These are phyloP conservation scores for Aurantiochytrium sp. DNA, from an alignment of 108 stramenopile species.

Conservation along the genomic window DNA sequence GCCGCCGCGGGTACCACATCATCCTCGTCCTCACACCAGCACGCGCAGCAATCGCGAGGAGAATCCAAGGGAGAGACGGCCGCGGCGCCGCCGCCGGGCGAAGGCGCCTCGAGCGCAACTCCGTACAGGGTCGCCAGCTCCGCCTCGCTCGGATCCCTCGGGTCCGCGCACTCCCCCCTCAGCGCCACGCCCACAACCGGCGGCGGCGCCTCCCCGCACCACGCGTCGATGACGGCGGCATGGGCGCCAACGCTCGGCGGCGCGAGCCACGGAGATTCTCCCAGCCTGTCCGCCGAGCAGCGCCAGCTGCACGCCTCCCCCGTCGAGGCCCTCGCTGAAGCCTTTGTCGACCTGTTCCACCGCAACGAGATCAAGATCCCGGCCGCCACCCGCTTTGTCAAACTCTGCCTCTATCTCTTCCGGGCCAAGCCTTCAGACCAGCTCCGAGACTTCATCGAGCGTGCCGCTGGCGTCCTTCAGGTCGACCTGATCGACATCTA, in stretches of 20 bases:
- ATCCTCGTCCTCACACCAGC: no score
- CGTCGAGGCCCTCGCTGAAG: not conserved
- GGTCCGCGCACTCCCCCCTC: not conserved
- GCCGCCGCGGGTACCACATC: no score
- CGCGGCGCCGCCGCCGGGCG: no score
- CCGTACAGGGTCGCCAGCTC: not conserved
- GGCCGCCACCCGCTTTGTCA: not conserved
- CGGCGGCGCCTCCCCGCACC: not conserved
- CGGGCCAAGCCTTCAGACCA: not conserved
- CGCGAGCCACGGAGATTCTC: not conserved
- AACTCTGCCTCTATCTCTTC: not conserved
- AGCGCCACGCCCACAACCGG: not conserved
- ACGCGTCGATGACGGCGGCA: not conserved
- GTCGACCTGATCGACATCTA: not conserved
- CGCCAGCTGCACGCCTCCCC: not conserved
- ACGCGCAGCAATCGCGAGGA: no score
- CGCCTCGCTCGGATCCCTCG: not conserved
- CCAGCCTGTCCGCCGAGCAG: not conserved
- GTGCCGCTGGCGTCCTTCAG: not conserved
- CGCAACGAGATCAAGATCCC: not conserved
- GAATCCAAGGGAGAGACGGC: no score
- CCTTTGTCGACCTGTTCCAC: not conserved
- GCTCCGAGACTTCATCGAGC: not conserved
- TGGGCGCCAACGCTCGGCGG: not conserved
- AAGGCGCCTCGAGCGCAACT: no score